These are phyloP conservation scores for Syncephalastrum contaminatum DNA, from an alignment of 371 early-diverging fungal genomes.

Conservation along the genomic window DNA sequence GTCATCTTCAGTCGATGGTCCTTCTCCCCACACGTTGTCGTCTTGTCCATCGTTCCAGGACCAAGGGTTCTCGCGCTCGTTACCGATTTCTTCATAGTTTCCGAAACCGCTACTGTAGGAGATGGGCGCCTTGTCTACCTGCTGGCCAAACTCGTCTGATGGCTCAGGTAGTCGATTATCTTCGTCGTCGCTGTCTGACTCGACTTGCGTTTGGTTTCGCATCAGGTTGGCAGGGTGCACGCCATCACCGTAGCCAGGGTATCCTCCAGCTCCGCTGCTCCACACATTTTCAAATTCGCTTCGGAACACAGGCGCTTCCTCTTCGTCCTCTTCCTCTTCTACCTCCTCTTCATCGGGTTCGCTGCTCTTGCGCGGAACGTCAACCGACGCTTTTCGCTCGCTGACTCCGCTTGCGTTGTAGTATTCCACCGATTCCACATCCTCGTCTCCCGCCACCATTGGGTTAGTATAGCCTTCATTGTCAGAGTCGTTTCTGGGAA, in stretches of 20 bases:
- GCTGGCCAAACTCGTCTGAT: not conserved
- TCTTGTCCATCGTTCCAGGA: conserved; percentile 7
- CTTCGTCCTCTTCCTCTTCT: not conserved
- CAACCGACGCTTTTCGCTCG: conserved; percentile 12
- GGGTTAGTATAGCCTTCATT: conserved; percentile 45
- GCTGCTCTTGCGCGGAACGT: conserved; percentile 31
- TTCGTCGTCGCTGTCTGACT: conserved; percentile 27
- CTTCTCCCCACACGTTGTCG: not conserved
- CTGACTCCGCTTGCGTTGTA: conserved; percentile 11
- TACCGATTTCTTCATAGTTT: conserved; percentile 26
- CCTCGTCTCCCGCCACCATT: conserved; percentile 60
- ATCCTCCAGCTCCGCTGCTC: conserved; percentile 3
- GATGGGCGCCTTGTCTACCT: conserved; percentile 1
- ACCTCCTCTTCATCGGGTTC: conserved; percentile 8
- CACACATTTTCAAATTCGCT: conserved; percentile 15
- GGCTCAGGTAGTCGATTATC: conserved; percentile 11
- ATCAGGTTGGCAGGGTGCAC: conserved; percentile 1
- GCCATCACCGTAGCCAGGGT: conserved; percentile 4
- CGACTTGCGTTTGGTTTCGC: conserved; percentile 9
- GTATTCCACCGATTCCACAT: conserved; percentile 46
- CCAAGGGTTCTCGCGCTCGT: conserved; percentile 18
- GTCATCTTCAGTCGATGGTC: not conserved
- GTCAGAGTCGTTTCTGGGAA: conserved; percentile 26
- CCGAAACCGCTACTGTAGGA: conserved; percentile 14
- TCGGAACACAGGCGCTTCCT: conserved; percentile 7